These are phyloP conservation scores for Leccinum angustisporum DNA, from an alignment of 1,284 basidiomycete species.

Conservation along the genomic window DNA sequence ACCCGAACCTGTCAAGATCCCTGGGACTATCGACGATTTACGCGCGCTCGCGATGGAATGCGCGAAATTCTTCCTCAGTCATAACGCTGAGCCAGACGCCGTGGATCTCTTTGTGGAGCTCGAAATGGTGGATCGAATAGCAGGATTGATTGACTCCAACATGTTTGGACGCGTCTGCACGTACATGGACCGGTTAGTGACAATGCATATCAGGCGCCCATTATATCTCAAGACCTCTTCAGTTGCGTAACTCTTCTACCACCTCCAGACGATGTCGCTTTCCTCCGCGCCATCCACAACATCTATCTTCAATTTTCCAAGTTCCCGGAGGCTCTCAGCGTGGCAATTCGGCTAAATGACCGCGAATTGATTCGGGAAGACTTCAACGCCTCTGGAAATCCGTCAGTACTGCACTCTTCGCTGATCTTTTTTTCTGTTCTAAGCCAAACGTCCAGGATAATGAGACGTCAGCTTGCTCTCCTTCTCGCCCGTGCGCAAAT, in stretches of 20 bases:
- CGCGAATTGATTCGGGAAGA: slow-evolving; percentile 79
- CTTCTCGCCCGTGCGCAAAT: slow-evolving; percentile 91
- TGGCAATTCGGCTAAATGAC: slow-evolving; percentile 88
- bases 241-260: slow-evolving; percentile 91
- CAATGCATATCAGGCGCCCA: background rate
- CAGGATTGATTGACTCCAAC: slow-evolving; percentile 80
- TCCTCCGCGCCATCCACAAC: slow-evolving; percentile 86
- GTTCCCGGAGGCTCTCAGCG: slow-evolving; percentile 88
- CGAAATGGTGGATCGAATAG: slow-evolving; percentile 85
- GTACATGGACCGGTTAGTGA: slow-evolving; percentile 90
- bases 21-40: slow-evolving; percentile 72
- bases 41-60: slow-evolving; percentile 82
- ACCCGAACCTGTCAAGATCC: slow-evolving; percentile 31
- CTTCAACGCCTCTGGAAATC: slow-evolving; percentile 85
- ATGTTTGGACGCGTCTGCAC: slow-evolving; percentile 93
- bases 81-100: slow-evolving; percentile 98
- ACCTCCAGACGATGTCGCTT: slow-evolving; percentile 90
- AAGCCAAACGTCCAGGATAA: slow-evolving; percentile 50
- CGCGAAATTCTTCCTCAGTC: slow-evolving; percentile 87
- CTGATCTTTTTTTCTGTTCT: slow-evolving; percentile 11
- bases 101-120: slow-evolving; percentile 95
- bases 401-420: slow-evolving; percentile 45
- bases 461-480: slow-evolving; percentile 96
- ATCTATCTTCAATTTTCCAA: slow-evolving; percentile 90
- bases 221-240: slow-evolving; percentile 15